phyloP scores from a whole-genome alignment of 2,329 filamentous ascomycete genomes.

The Anisogramma anomala region DNA sequence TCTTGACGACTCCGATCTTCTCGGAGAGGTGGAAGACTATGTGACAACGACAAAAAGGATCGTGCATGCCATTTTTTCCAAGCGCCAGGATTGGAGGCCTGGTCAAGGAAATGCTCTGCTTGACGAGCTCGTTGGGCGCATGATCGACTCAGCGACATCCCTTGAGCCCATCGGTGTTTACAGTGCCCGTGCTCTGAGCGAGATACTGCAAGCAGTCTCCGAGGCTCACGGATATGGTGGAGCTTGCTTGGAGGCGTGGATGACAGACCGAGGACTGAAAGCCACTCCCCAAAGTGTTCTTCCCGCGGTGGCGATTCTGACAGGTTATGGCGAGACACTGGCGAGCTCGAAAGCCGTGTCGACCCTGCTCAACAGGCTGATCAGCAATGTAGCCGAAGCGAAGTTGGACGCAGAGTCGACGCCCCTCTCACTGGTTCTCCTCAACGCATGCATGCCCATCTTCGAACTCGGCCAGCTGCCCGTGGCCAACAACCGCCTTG shows the following conservation, averaged over 20 bases:
- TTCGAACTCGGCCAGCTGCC: constrained; percentile 43
- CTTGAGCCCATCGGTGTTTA: constrained; percentile 37
- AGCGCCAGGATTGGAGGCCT: constrained; percentile 27
- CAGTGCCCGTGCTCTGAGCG: constrained; percentile 39
- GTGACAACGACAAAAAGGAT: constrained; percentile 29
- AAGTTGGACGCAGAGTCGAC: constrained; percentile 32
- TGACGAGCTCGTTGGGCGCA: constrained; percentile 30
- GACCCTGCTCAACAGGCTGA: constrained; percentile 46
- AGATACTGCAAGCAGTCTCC: constrained; percentile 35
- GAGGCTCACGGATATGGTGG: constrained; percentile 37
- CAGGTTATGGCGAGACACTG: constrained; percentile 40
- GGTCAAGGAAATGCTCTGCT: constrained; percentile 24
- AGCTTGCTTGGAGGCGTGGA: constrained; percentile 33
- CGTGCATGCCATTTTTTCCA: constrained; percentile 24
- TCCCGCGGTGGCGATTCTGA: constrained; percentile 37
- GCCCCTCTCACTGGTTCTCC: constrained; percentile 37
- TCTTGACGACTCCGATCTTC: constrained; percentile 24
- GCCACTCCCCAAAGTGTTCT: constrained; percentile 35
- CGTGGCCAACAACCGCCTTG: constrained; percentile 54
- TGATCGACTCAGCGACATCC: constrained; percentile 32
- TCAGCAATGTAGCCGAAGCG: constrained; percentile 48
- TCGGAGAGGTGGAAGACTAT: constrained; percentile 32
- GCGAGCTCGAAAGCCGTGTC: constrained; percentile 36
- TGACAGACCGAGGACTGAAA: constrained; percentile 36
- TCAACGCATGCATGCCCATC: constrained; percentile 40